Conservation (phyloP, 2,329 filamentous ascomycete species). For the Alternaria brassicicola region DNA sequence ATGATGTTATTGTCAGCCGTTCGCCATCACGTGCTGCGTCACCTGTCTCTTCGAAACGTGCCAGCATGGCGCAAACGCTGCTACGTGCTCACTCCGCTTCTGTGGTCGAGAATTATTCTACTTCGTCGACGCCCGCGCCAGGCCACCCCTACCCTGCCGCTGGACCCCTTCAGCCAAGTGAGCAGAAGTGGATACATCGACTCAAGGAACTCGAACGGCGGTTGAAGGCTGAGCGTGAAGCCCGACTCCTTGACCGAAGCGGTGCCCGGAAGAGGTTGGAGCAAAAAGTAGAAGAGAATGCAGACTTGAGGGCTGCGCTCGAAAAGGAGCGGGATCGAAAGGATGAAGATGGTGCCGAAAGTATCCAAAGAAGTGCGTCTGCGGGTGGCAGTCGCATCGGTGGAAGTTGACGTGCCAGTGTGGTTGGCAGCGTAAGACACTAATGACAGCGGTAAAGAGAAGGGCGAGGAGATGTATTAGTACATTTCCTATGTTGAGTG, state of each 20-base stretch:
- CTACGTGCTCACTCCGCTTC: conserved; percentile 62
- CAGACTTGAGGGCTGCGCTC: conserved; percentile 69
- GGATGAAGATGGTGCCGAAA: conserved; percentile 25
- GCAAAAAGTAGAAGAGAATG: conserved; percentile 75
- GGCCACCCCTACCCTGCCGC: conserved; percentile 44
- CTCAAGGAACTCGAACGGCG: conserved; percentile 86
- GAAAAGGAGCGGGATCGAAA: conserved; percentile 59
- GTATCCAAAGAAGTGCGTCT: conserved; percentile 24
- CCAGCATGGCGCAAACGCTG: conserved; percentile 58
- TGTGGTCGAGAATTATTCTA: conserved; percentile 54
- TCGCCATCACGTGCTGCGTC: conserved; percentile 37
- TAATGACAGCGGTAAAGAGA: conserved; percentile 15
- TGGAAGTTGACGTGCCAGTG: conserved; percentile 29
- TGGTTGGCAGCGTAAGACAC: conserved; percentile 21
- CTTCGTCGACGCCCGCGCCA: conserved; percentile 21
- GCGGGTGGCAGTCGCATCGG: conserved; percentile 26
- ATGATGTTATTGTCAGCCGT: conserved; percentile 32
- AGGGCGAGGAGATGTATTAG: conserved; percentile 33
- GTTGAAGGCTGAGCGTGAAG: conserved; percentile 88
- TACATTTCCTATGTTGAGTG: conserved; percentile 9
- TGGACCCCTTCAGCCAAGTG: conserved; percentile 55
- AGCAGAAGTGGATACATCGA: conserved; percentile 83
- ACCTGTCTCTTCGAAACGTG: conserved; percentile 47
- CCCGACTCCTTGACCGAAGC: conserved; percentile 78
- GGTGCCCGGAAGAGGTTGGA: conserved; percentile 82